Evolutionary conservation across 2,329 filamentous ascomycete genomes (phyloP).

Genomic region (Arthroderma sp.): DNA sequence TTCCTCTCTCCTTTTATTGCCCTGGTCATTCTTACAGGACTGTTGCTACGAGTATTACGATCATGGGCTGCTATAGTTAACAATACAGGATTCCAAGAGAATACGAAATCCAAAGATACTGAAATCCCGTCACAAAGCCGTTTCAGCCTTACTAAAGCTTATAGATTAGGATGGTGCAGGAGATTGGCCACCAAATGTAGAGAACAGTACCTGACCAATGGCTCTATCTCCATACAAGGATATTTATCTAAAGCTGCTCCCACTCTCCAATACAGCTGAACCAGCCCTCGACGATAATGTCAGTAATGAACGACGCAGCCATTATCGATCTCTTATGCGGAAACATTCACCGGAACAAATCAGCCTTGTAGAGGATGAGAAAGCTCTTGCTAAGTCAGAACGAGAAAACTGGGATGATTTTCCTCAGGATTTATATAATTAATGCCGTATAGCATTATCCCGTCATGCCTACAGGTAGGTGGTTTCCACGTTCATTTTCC

Average conservation of each 20-base stretch:
- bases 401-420: background rate
- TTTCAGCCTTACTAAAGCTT: conserved; percentile 7
- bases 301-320: conserved; percentile 14
- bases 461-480: conserved; percentile 24
- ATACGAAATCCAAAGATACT: background rate
- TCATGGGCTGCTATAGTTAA: no score
- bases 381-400: conserved; percentile 16
- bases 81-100: background rate
- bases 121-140: conserved; percentile 7
- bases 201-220: conserved; percentile 20
- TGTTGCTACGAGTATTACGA: no score
- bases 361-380: conserved; percentile 16
- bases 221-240: conserved; percentile 22
- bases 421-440: conserved; percentile 24
- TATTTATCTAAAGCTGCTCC: conserved; percentile 22
- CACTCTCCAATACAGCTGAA: conserved; percentile 16
- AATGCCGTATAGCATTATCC: conserved; percentile 23
- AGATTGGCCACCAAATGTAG: conserved; percentile 17
- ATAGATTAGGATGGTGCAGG: conserved; percentile 17
- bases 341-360: conserved; percentile 18
- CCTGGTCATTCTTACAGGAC: no score
- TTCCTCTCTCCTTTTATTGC: no score
- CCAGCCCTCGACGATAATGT: conserved; percentile 22
- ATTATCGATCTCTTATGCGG: conserved; percentile 16
- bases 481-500: background rate